phyloP scores from a whole-genome alignment of 2,329 filamentous ascomycete species.

The Monilinia laxa region DNA sequence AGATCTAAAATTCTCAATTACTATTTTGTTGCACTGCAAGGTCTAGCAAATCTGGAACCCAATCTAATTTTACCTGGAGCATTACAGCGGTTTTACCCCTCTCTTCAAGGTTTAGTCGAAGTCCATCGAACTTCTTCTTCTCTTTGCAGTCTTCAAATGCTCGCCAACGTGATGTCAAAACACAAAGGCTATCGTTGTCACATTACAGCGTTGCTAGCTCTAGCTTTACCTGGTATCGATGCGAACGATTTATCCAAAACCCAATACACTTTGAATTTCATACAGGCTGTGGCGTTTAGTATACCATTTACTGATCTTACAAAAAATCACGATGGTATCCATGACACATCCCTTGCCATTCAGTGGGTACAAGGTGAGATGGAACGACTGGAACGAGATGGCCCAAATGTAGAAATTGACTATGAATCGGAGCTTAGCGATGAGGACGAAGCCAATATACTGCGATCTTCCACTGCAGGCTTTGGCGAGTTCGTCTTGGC shows the following conservation, averaged over 20 bases:
- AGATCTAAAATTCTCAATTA: conserved; percentile 88
- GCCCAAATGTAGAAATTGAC: conserved; percentile 80
- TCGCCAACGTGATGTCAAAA: conserved; percentile 85
- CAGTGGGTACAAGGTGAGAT: conserved; percentile 94
- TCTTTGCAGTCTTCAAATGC: conserved; percentile 84
- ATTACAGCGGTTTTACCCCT: conserved; percentile 93
- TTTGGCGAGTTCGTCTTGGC: conserved; percentile 91
- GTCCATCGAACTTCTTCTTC: conserved; percentile 96
- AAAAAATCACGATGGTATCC: conserved; percentile 63
- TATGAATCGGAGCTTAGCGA: conserved; percentile 81
- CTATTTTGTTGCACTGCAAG: conserved; percentile 86
- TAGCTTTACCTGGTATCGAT: conserved; percentile 92
- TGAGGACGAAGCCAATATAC: conserved; percentile 80
- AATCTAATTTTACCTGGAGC: conserved; percentile 89
- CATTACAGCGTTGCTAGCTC: conserved; percentile 86
- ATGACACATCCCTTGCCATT: conserved; percentile 75
- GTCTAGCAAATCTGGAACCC: conserved; percentile 86
- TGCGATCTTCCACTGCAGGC: conserved; percentile 90
- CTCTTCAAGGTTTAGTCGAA: conserved; percentile 93
- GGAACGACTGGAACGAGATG: conserved; percentile 87
- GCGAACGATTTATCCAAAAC: conserved; percentile 98
- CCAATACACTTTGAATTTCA: conserved; percentile 88
- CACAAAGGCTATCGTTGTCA: conserved; percentile 97
- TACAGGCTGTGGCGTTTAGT: conserved; percentile 93
- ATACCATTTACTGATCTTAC: conserved; percentile 87